phyloP scores from a whole-genome alignment of 495 filamentous ascomycete genomes.

The Aspergillus campestris region DNA sequence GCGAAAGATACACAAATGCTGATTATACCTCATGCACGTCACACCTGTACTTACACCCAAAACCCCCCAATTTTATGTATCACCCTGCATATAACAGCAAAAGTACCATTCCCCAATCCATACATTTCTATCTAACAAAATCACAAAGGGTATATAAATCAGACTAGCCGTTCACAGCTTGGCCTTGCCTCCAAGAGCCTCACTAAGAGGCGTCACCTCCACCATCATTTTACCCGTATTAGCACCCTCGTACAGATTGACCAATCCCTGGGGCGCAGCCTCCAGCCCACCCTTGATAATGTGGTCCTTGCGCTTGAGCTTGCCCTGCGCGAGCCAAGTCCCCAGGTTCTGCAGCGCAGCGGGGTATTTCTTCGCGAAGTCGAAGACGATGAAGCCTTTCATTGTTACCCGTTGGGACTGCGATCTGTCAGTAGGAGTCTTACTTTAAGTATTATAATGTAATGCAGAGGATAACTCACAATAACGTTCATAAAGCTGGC shows the following conservation, averaged over 20 bases:
- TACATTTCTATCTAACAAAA: no score
- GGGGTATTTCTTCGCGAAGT: constrained; percentile 39
- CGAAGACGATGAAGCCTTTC: constrained; percentile 50
- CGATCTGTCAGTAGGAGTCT: constrained; percentile 10
- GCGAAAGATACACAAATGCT: no score
- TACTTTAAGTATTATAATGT: not conserved
- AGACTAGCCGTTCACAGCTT: constrained; percentile 18
- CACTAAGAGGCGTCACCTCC: constrained; percentile 31
- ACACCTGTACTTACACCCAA: no score
- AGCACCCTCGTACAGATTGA: constrained; percentile 41
- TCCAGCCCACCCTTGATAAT: constrained; percentile 45
- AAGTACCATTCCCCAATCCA: no score
- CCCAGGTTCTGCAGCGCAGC: constrained; percentile 38
- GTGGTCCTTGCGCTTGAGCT: constrained; percentile 47
- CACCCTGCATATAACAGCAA: no score
- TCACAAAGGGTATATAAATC: not conserved
- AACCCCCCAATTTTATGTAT: no score
- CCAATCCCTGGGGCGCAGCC: constrained; percentile 39
- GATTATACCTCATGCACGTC: no score
- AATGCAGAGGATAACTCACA: constrained; percentile 23
- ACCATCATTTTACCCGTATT: constrained; percentile 49
- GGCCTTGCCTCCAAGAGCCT: constrained; percentile 20
- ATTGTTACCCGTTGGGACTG: constrained; percentile 43
- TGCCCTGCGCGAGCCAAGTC: constrained; percentile 45
- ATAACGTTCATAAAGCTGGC: constrained; percentile 43